Conservation (phyloP, 306 rosid genomes). For the Ormosia semicastrata region DNA sequence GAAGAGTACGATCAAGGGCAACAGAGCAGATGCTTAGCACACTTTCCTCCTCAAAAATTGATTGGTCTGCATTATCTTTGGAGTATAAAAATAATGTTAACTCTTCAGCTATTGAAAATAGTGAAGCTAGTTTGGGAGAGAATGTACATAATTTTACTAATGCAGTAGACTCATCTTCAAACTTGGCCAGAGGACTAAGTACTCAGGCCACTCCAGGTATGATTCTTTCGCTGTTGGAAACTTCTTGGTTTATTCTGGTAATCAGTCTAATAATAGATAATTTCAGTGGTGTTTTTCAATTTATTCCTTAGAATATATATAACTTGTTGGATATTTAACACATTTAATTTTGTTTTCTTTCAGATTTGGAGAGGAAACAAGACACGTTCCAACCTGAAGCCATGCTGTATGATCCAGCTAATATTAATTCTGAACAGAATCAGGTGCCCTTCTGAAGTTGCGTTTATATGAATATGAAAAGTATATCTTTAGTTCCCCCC, state of each 20-base stretch:
- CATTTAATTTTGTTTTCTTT: constrained; percentile 26
- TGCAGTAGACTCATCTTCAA: constrained; percentile 37
- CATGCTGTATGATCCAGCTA: constrained; percentile 33
- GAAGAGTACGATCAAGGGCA: constrained; percentile 89
- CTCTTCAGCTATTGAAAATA: constrained; percentile 41
- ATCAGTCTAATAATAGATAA: background rate
- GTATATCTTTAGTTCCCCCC: background rate
- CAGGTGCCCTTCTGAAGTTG: constrained; percentile 50
- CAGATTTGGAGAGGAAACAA: constrained; percentile 51
- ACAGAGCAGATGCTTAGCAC: constrained; percentile 87
- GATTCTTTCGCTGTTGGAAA: constrained; percentile 21
- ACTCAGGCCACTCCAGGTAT: constrained; percentile 46
- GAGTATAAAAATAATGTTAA: constrained; percentile 45
- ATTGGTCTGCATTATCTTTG: constrained; percentile 52
- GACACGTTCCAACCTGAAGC: constrained; percentile 47
- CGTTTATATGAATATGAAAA: background rate
- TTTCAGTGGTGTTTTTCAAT: background rate
- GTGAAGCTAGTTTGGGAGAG: constrained; percentile 38
- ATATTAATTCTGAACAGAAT: constrained; percentile 43
- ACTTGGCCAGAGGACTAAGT: constrained; percentile 29
- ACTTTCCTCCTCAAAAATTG: constrained; percentile 71
- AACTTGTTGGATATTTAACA: constrained; percentile 23
- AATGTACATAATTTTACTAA: constrained; percentile 33
- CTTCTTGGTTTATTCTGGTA: constrained; percentile 20
- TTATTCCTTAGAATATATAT: constrained; percentile 8